Evolutionary conservation across 2,329 filamentous ascomycete species (phyloP).

Genomic region (Albophoma yamanashiensis): DNA sequence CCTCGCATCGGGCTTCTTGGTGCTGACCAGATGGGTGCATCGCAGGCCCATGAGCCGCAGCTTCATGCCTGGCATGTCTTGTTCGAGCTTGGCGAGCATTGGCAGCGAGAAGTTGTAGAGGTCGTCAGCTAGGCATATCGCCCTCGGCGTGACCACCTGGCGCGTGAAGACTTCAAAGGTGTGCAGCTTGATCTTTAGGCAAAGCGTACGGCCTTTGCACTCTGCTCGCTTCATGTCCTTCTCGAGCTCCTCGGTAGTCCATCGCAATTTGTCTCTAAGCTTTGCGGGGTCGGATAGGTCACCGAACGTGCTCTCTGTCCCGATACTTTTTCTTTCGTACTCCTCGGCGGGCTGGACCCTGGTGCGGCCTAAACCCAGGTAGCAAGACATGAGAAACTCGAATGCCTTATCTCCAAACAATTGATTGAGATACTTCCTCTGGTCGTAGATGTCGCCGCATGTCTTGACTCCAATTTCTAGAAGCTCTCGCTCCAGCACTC

Average conservation of each 20-base stretch:
- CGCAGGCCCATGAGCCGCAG: constrained; percentile 80
- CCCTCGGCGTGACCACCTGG: constrained; percentile 64
- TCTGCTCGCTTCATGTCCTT: constrained; percentile 70
- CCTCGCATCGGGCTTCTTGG: constrained; percentile 67
- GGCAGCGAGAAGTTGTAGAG: constrained; percentile 73
- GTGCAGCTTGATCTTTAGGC: constrained; percentile 86
- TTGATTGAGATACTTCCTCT: constrained; percentile 61
- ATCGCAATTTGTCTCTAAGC: constrained; percentile 67
- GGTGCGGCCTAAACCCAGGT: constrained; percentile 80
- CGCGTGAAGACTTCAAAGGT: constrained; percentile 87
- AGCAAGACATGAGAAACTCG: constrained; percentile 73
- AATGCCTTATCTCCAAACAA: constrained; percentile 90
- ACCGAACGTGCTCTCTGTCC: constrained; percentile 83
- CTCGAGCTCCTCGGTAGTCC: constrained; percentile 75
- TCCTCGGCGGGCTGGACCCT: constrained; percentile 78
- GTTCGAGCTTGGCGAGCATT: constrained; percentile 74
- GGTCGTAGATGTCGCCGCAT: constrained; percentile 75
- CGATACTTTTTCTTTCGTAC: constrained; percentile 85
- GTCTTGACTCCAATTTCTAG: constrained; percentile 78
- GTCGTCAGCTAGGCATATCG: constrained; percentile 66
- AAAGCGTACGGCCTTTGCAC: constrained; percentile 83
- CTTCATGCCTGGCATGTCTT: constrained; percentile 69
- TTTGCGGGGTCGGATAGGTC: constrained; percentile 62
- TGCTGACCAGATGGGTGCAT: constrained; percentile 78
- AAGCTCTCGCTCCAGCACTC: constrained; percentile 86